Evolutionary conservation across 805 yeast genomes (phyloP), one percentile per base, ranked within the genome.

Genomic region (Saturnispora dispora): DNA sequence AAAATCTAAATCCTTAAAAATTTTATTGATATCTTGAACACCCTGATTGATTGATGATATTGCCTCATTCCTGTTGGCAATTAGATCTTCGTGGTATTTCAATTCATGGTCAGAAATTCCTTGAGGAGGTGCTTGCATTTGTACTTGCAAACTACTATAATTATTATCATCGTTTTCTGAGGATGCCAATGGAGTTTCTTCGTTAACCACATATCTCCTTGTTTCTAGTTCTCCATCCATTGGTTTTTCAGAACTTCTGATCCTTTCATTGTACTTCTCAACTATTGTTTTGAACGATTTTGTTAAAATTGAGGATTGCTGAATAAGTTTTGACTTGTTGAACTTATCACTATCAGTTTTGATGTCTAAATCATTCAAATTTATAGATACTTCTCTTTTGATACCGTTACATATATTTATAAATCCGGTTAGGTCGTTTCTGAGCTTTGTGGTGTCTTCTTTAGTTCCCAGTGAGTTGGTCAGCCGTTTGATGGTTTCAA

Each of bases 1-100:
- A 37, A 79, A 76, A 15, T 89, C 88, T 52, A 90, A 66, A 60
- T 89, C 96, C 57, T 81, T 81, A 64, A 88, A 89, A 4, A 90
- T 89, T 9, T 88, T 75, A 64, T 90, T 89, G 41, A 90, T 87
- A 57, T 90, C 96, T 49, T 75, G 77, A 10, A 89, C 88, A 0
- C 96, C 95, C 41, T 79, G 79, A 42, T 84, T 82, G 8, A 89
- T 83, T 54, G 79, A 81, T 30, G 74, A 71, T 32, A 90, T 85
- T 55, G 88, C 93, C 23, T 78, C 69, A 49, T 85, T 82, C 51
- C 96, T 71, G 60, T 88, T 91, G 52, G 81, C 79, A 2, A 89
- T 81, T 5, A 85, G 65, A 1, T 81, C 63, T 1, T 78, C 59
- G 58, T 86, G 91, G 55, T 81, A 80, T 55, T 80, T 85, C 22